Base-by-base conservation (phyloP, 257 asterid genomes). In the Rehmannia glutinosa region DNA sequence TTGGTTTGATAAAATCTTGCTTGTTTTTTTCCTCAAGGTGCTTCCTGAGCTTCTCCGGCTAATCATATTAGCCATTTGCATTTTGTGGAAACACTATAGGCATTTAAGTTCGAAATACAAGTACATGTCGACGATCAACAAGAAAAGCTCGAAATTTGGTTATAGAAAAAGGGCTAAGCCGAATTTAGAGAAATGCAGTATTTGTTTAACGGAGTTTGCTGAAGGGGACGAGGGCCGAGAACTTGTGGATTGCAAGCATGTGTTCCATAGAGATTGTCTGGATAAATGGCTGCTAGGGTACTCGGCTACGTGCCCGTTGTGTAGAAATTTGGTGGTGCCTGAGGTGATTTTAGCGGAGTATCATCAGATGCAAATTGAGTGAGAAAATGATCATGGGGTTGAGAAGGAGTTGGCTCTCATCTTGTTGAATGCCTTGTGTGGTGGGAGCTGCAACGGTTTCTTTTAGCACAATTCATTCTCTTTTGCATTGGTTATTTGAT, bases 241-340 rank as follows among this genome's bases (percentile, higher is more conserved):
- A 27, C 65, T 87, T 5, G 68, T 60, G 52, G 72, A 74, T 2
- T 87, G 95, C 71, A 47, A 43, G 36, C 95, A 87, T 32, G 57
- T 20, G 0, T 87, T 79, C 62, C 95, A 87, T 27, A 63, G 63
- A 11, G 62, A 58, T 12, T 87, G 95, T 54, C 21, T 85, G 15
- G 90, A 83, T 69, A 74, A 45, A 32, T 81, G 23, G 71, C 50
- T 87, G 85, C 62, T 49, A 4, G 23, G 64, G 7, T 35, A 55
- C 50, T 60, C 52, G 15, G 78, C 79, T 1, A 78, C 85, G 8
- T 87, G 96, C 66, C 96, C 96, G 6, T 64, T 87, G 12, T 85
- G 92, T 70, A 71, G 92, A 72, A 62, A 66, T 19, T 42, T 27
- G 70, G 84, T 87, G 25, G 77, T 85, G 80, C 82, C 87, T n/a